Percentiles rank a stretch among this genome's conserved stretches.
phyloP scores from a whole-genome alignment of 2,329 filamentous ascomycete species.

The Lecanicillium sp. region DNA sequence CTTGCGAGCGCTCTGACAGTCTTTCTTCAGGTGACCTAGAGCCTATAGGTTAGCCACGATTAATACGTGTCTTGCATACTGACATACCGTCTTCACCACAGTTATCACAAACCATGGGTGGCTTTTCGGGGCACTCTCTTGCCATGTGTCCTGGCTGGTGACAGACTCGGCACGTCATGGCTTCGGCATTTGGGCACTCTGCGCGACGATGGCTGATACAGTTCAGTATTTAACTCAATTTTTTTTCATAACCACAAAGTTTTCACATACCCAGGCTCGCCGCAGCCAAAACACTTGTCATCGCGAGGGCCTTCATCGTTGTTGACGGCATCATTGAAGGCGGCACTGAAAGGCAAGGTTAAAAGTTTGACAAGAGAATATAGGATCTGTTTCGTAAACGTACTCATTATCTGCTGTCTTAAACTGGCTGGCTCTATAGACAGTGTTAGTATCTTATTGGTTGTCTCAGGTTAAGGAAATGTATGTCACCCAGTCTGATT shows the following conservation, averaged over 20 bases:
- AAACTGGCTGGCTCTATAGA: no score
- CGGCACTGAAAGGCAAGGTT: not conserved
- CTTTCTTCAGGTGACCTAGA: conserved; percentile 45
- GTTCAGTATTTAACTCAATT: no score
- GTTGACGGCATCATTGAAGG: conserved; percentile 4
- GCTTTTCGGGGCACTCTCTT: conserved; percentile 55
- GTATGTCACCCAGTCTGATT: no score
- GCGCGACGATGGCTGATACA: conserved; percentile 20
- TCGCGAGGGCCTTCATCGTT: conserved; percentile 11
- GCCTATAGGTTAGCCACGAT: conserved; percentile 9
- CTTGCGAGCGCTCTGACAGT: conserved; percentile 53
- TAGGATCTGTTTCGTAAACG: not conserved
- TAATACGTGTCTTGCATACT: not conserved
- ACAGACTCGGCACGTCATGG: conserved; percentile 35
- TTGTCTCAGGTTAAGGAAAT: no score
- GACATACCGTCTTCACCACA: conserved; percentile 51
- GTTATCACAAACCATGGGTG: conserved; percentile 49
- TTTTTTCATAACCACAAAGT: no score
- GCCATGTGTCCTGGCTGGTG: conserved; percentile 44
- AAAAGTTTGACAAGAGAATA: not conserved
- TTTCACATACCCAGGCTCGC: conserved; percentile 24
- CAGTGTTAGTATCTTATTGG: no score
- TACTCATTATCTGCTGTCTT: not conserved
- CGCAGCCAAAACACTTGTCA: conserved; percentile 28
- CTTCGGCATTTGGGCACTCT: conserved; percentile 26